Evolutionary conservation across 345 rosid species (phyloP).

Genomic region (Isatis tinctoria): DNA sequence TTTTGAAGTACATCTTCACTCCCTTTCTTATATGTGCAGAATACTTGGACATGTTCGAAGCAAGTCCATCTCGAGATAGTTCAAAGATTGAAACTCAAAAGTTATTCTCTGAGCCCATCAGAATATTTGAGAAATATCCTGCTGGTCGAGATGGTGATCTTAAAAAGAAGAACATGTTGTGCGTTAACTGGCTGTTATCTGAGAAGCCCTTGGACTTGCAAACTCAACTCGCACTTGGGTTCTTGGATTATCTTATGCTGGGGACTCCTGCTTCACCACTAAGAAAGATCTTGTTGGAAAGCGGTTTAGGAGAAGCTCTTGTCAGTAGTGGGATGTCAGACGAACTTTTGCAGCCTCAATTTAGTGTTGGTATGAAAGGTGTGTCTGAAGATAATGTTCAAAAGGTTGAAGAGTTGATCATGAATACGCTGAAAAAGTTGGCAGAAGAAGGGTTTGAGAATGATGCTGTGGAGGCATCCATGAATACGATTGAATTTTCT

Average conservation of each 20-base stretch:
- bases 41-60: constrained; percentile 73
- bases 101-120: constrained; percentile 66
- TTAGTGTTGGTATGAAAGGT: constrained; percentile 88
- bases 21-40: constrained; percentile 42
- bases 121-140: constrained; percentile 81
- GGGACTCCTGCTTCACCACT: constrained; percentile 97
- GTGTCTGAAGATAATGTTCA: constrained; percentile 71
- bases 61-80: constrained; percentile 61
- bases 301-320: constrained; percentile 95
- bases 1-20: constrained; percentile 5
- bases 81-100: constrained; percentile 59
- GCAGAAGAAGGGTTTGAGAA: constrained; percentile 87
- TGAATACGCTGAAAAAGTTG: constrained; percentile 63
- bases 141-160: constrained; percentile 77
- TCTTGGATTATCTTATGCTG: constrained; percentile 91
- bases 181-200: constrained; percentile 87
- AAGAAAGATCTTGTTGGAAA: constrained; percentile 86
- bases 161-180: constrained; percentile 90
- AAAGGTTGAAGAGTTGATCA: constrained; percentile 74
- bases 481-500: constrained; percentile 97
- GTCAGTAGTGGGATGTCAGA: constrained; percentile 89
- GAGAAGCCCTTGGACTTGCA: constrained; percentile 84
- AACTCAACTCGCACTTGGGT: constrained; percentile 85
- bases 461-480: constrained; percentile 95
- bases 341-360: constrained; percentile 94